phyloP scores from a whole-genome alignment of 495 filamentous ascomycete genomes.

The Tuber microsphaerosporum region DNA sequence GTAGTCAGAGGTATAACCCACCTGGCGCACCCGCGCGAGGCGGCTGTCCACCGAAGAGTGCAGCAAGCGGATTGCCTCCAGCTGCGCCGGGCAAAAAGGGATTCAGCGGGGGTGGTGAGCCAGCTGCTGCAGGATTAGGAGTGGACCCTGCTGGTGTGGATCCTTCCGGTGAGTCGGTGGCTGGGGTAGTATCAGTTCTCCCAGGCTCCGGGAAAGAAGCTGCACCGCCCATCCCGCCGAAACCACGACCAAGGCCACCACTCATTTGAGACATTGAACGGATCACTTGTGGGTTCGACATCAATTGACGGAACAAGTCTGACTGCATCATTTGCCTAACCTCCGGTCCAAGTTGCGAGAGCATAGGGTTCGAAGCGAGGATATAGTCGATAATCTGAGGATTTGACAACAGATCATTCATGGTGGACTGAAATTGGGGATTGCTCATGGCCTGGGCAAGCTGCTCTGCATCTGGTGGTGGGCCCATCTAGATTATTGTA shows the following conservation, averaged over 20 bases:
- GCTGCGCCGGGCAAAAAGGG: constrained; percentile 46
- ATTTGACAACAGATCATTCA: constrained; percentile 93
- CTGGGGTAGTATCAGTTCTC: constrained; percentile 63
- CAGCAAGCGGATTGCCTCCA: constrained; percentile 64
- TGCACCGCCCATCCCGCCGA: constrained; percentile 43
- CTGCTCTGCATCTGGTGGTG: constrained; percentile 69
- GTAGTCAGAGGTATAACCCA: background rate
- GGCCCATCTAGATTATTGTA: constrained; percentile 65
- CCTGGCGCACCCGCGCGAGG: constrained; percentile 31
- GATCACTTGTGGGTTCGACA: constrained; percentile 84
- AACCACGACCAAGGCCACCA: constrained; percentile 49
- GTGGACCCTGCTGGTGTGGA: constrained; percentile 37
- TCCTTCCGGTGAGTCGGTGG: constrained; percentile 16
- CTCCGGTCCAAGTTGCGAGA: constrained; percentile 72
- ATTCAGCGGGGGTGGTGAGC: constrained; percentile 44
- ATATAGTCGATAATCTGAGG: constrained; percentile 86
- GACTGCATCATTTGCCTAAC: constrained; percentile 77
- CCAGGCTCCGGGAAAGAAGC: constrained; percentile 79
- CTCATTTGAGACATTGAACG: constrained; percentile 72
- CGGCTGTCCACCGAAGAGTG: constrained; percentile 52
- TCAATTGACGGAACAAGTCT: constrained; percentile 81
- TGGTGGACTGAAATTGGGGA: constrained; percentile 68
- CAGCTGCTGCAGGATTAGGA: constrained; percentile 39
- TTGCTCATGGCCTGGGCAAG: constrained; percentile 80
- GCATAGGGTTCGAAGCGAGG: constrained; percentile 78